Evolutionary conservation across 2,329 filamentous ascomycete species (phyloP).

Genomic region (Talaromyces sp.): DNA sequence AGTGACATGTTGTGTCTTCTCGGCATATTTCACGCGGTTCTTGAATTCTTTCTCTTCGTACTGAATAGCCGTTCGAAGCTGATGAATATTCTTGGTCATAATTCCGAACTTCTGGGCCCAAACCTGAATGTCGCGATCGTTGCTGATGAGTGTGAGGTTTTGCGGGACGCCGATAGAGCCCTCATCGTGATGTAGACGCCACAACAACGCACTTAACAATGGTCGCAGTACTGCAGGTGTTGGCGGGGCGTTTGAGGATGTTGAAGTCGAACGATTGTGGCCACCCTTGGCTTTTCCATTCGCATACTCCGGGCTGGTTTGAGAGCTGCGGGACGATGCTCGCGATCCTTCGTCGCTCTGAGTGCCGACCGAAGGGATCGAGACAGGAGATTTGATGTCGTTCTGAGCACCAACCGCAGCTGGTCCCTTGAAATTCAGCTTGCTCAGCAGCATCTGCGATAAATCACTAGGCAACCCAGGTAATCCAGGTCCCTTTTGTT

Average conservation of each 20-base stretch:
- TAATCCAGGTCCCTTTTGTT: conserved; percentile 25
- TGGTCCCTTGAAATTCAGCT: conserved; percentile 45
- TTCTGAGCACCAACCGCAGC: conserved; percentile 26
- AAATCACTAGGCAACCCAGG: conserved; percentile 28
- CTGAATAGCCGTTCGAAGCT: conserved; percentile 46
- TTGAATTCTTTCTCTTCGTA: conserved; percentile 46
- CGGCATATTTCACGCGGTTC: conserved; percentile 44
- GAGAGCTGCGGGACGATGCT: conserved; percentile 44
- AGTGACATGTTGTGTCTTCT: conserved; percentile 37
- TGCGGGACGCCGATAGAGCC: conserved; percentile 33
- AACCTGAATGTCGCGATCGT: conserved; percentile 41
- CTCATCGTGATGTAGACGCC: conserved; percentile 41
- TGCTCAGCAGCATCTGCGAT: conserved; percentile 48
- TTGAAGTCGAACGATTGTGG: conserved; percentile 31
- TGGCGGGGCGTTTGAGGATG: conserved; percentile 34
- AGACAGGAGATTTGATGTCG: conserved; percentile 22
- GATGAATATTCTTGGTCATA: conserved; percentile 47
- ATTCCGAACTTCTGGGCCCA: conserved; percentile 49
- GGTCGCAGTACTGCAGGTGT: conserved; percentile 41
- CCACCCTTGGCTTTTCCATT: conserved; percentile 23
- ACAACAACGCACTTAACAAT: conserved; percentile 44
- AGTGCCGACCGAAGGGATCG: conserved; percentile 41
- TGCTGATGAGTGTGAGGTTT: conserved; percentile 43
- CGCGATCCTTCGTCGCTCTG: conserved; percentile 43
- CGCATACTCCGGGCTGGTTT: conserved; percentile 43